A percentile compares a stretch with the other conserved stretches of the same genome.
These are phyloP conservation scores for Teunomyces barrocoloradensis DNA, from an alignment of 805 yeast species.

Conservation along the genomic window DNA sequence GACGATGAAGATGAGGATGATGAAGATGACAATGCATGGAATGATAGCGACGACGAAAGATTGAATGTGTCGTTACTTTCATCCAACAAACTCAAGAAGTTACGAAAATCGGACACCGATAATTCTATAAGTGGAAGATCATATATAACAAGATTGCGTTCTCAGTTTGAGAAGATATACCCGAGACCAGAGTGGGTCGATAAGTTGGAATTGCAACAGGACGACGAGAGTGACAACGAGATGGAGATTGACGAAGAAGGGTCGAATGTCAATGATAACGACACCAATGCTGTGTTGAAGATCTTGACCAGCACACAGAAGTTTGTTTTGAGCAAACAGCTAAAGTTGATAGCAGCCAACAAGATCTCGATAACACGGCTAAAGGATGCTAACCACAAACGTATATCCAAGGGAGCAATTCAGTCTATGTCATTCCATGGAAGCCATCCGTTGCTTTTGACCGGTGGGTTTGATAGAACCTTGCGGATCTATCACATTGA, in stretches of 20 bases:
- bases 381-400: conserved; percentile 78
- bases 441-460: conserved; percentile 72
- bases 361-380: conserved; percentile 75
- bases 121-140: conserved; percentile 53
- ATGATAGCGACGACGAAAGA: conserved; percentile 87
- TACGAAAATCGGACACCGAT: conserved; percentile 62
- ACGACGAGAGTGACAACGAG: conserved; percentile 23
- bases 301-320: conserved; percentile 32
- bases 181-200: conserved; percentile 85
- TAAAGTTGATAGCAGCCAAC: conserved; percentile 64
- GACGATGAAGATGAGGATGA: conserved; percentile 41
- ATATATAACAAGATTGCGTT: conserved; percentile 61
- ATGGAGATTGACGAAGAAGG: conserved; percentile 17
- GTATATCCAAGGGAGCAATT: conserved; percentile 73
- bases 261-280: conserved; percentile 17
- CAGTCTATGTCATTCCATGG: conserved; percentile 86
- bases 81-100: conserved; percentile 63
- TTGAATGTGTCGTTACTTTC: conserved; percentile 57
- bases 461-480: conserved; percentile 92
- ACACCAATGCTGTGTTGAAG: conserved; percentile 30
- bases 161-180: conserved; percentile 70
- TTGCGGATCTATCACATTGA: conserved; percentile 86
- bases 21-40: conserved; percentile 67
- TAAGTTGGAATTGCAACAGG: conserved; percentile 34
- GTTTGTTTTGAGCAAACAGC: conserved; percentile 41